Percentiles rank a stretch among this genome's conserved stretches.
phyloP scores from a whole-genome alignment of 2,329 filamentous ascomycete genomes.

The Amauroascus niger region DNA sequence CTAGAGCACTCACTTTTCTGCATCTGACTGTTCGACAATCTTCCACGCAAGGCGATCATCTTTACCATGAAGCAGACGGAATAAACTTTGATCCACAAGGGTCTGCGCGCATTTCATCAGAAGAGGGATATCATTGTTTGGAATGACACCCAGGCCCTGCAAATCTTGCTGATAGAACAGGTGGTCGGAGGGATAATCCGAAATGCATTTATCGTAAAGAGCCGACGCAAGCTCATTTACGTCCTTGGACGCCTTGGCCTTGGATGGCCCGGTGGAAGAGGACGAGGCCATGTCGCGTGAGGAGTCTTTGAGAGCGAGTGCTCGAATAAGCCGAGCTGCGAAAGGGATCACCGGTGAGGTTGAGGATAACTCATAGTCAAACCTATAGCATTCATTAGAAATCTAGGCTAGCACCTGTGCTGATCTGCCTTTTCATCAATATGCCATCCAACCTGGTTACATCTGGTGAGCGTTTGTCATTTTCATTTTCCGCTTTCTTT shows the following conservation, averaged over 20 bases:
- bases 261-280: conserved; percentile 22
- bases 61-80: conserved; percentile 37
- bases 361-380: conserved; percentile 29
- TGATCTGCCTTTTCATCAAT: background rate
- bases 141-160: conserved; percentile 35
- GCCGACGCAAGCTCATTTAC: conserved; percentile 34
- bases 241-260: conserved; percentile 23
- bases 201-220: conserved; percentile 38
- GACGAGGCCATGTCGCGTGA: conserved; percentile 18
- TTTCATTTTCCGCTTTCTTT: background rate
- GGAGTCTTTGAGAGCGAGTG: conserved; percentile 7
- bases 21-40: conserved; percentile 40
- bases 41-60: conserved; percentile 41
- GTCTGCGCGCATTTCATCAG: conserved; percentile 38
- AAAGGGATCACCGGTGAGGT: conserved; percentile 25
- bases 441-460: background rate
- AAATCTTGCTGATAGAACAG: conserved; percentile 42
- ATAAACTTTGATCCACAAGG: conserved; percentile 39
- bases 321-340: conserved; percentile 2
- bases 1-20: conserved; percentile 36
- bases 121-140: conserved; percentile 34
- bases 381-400: conserved; percentile 6
- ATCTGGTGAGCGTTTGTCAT: background rate
- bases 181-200: conserved; percentile 33
- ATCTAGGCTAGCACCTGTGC: background rate